Evolutionary conservation across 2,329 filamentous ascomycete species (phyloP).

Genomic region (Nothopassalora personata): DNA sequence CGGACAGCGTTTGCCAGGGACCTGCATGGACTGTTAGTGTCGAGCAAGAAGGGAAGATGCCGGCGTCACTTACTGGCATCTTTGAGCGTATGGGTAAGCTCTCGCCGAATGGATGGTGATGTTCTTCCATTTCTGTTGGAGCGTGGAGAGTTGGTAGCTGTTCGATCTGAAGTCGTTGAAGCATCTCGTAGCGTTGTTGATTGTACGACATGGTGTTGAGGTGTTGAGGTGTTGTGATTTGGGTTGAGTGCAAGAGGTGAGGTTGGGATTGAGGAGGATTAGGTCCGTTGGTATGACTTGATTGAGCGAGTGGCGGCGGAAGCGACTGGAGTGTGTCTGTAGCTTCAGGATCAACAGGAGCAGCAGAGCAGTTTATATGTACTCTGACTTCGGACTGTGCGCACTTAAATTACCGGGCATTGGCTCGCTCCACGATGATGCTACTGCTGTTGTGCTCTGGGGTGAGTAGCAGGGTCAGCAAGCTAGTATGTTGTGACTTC

Average conservation of each 20-base stretch:
- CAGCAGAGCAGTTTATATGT: not conserved
- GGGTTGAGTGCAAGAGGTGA: not conserved
- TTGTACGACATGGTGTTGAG: slow-evolving; percentile 25
- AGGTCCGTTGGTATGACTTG: not conserved
- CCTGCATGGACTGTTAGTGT: slow-evolving; percentile 17
- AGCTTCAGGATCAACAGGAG: not conserved
- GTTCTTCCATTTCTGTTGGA: slow-evolving; percentile 5
- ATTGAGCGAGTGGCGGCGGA: not conserved
- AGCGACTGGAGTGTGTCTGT: not conserved
- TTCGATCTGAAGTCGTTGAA: slow-evolving; percentile 27
- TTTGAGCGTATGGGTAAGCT: not conserved
- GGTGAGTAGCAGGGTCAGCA: slow-evolving; percentile 6
- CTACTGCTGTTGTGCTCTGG: slow-evolving; percentile 16
- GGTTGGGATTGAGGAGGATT: not conserved
- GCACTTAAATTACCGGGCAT: slow-evolving; percentile 5
- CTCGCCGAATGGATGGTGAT: not conserved
- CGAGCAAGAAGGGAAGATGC: slow-evolving; percentile 1
- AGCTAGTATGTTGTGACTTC: slow-evolving; percentile 9
- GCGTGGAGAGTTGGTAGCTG: slow-evolving; percentile 21
- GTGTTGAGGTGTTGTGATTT: not conserved
- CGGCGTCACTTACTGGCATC: not conserved
- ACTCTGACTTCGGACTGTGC: not conserved
- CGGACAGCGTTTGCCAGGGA: slow-evolving; percentile 31
- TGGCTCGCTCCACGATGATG: slow-evolving; percentile 4
- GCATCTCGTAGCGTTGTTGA: slow-evolving; percentile 21